Percentiles rank a stretch among this genome's conserved stretches.
Evolutionary conservation across 805 yeast genomes (phyloP).

Genomic region (Saccharomycopsis sp.): DNA sequence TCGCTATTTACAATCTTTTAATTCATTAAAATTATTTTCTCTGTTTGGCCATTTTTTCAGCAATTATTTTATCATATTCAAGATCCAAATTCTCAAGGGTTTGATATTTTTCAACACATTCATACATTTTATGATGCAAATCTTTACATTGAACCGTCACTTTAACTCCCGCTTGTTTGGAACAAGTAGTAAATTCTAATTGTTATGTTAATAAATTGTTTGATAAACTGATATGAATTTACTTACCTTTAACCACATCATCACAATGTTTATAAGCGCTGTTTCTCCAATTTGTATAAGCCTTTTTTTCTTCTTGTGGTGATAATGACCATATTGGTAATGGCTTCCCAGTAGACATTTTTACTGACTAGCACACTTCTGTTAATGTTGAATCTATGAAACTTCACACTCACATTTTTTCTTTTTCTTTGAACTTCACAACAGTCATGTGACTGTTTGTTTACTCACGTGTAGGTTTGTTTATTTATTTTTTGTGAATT

Average conservation of each 20-base stretch:
- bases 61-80: slow-evolving; percentile 55
- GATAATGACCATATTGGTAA: slow-evolving; percentile 70
- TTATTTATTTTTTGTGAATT: too few species aligned
- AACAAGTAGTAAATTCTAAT: slow-evolving; percentile 52
- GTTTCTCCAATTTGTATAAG: slow-evolving; percentile 59
- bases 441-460: too few species aligned
- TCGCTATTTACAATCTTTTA: too few species aligned
- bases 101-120: slow-evolving; percentile 54
- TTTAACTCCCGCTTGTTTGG: slow-evolving; percentile 49
- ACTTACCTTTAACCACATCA: slow-evolving; percentile 53
- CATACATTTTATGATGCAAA: slow-evolving; percentile 47
- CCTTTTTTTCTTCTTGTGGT: slow-evolving; percentile 66
- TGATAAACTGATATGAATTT: slow-evolving; percentile 38
- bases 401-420: too few species aligned
- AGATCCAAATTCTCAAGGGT: slow-evolving; percentile 54
- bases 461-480: too few species aligned
- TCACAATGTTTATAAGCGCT: slow-evolving; percentile 59
- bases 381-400: too few species aligned
- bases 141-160: slow-evolving; percentile 57
- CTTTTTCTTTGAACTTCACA: too few species aligned
- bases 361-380: not conserved
- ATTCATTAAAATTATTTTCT: not conserved
- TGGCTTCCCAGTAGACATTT: not conserved
- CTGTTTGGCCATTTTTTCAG: not conserved
- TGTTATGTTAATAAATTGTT: too few species aligned